A percentile compares a stretch with the other conserved stretches of the same genome.
Evolutionary conservation across 129 eudicot genomes (phyloP).

Genomic region (Centella asiatica): DNA sequence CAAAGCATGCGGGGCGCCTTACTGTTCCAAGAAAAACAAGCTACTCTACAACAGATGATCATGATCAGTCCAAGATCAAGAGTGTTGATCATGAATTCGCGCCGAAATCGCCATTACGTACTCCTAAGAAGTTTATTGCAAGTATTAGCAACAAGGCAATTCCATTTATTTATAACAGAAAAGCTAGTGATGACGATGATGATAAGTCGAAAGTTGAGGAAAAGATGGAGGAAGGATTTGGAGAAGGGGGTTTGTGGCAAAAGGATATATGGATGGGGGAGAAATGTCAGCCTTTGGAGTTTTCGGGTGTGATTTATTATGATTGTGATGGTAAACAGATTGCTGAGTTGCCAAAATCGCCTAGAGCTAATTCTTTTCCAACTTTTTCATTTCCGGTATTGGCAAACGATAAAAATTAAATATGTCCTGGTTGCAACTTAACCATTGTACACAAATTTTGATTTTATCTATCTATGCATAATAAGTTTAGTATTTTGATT

Average conservation of each 20-base stretch:
- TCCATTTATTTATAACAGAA: background rate
- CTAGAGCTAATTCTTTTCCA: conserved; percentile 4
- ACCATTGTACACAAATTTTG: no score
- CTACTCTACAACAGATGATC: background rate
- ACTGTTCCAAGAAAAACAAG: conserved; percentile 3
- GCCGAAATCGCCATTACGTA: background rate
- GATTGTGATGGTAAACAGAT: conserved; percentile 5
- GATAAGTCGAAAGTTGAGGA: background rate
- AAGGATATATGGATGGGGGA: conserved; percentile 12
- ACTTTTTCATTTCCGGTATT: conserved; percentile 4
- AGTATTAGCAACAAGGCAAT: conserved; percentile 2
- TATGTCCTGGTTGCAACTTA: no score
- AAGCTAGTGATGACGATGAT: background rate
- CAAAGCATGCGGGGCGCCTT: conserved; percentile 5
- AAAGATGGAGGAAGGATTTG: conserved; percentile 28
- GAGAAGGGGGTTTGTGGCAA: conserved; percentile 41
- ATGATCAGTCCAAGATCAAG: background rate
- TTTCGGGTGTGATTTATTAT: conserved; percentile 12
- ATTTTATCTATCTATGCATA: no score
- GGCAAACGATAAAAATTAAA: background rate
- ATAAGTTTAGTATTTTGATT: no score
- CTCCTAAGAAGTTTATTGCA: conserved; percentile 3
- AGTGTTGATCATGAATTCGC: background rate
- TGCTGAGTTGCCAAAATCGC: conserved; percentile 4
- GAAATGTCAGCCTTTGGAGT: conserved; percentile 6